Percentiles rank a stretch among this genome's conserved stretches.
Evolutionary conservation across 345 rosid genomes (phyloP).

Genomic region (Linum trigynum): DNA sequence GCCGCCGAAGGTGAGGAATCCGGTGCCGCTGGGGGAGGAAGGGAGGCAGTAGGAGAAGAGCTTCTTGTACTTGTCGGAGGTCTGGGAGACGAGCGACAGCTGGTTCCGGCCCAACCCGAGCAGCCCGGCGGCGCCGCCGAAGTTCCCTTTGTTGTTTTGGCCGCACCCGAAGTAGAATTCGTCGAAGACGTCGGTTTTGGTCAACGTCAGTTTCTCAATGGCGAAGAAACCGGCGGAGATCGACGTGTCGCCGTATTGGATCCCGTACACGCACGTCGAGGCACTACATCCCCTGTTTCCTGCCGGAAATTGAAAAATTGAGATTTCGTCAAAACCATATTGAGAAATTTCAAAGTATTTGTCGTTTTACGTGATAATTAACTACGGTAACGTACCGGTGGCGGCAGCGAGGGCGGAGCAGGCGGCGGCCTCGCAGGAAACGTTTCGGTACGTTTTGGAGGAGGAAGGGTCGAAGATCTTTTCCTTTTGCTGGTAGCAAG

Average conservation of each 20-base stretch:
- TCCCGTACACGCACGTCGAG: constrained; percentile 59
- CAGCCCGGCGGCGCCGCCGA: constrained; percentile 58
- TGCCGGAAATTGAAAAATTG: too few species aligned
- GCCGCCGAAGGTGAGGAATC: constrained; percentile 55
- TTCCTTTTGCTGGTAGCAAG: constrained; percentile 22
- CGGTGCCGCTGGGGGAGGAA: constrained; percentile 49
- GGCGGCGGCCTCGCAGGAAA: not conserved
- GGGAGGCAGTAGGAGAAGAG: constrained; percentile 87
- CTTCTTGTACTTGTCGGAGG: constrained; percentile 43
- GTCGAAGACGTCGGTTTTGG: constrained; percentile 33
- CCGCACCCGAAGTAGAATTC: constrained; percentile 71
- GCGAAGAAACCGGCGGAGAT: constrained; percentile 57
- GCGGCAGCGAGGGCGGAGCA: not conserved
- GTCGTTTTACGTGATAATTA: too few species aligned
- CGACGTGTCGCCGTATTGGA: constrained; percentile 72
- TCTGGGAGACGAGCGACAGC: constrained; percentile 61
- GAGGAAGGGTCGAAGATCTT: constrained; percentile 8
- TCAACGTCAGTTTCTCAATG: constrained; percentile 47
- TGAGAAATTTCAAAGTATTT: too few species aligned
- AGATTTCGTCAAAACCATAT: too few species aligned
- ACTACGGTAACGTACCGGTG: not conserved
- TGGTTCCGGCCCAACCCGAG: constrained; percentile 74
- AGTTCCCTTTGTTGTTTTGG: constrained; percentile 68
- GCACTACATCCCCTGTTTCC: constrained; percentile 25
- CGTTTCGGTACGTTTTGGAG: not conserved